These are phyloP conservation scores for Cicer arietinum DNA, from an alignment of 306 rosid genomes.

Conservation along the genomic window DNA sequence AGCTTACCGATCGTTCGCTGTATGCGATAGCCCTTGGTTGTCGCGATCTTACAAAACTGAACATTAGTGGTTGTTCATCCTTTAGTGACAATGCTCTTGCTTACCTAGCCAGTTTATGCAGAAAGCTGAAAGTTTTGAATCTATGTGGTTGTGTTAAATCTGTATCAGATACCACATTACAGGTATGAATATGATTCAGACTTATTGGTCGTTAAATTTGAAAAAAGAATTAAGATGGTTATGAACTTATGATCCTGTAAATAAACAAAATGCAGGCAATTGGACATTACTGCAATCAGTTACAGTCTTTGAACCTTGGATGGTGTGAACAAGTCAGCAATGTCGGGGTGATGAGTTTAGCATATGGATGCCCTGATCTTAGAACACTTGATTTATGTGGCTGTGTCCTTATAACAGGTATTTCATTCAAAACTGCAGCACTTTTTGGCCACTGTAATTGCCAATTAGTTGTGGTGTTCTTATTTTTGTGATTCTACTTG, in stretches of 20 bases:
- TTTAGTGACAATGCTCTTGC: conserved; percentile 79
- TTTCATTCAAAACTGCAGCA: background rate
- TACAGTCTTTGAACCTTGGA: conserved; percentile 81
- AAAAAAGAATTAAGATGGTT: conserved; percentile 15
- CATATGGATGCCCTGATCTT: conserved; percentile 92
- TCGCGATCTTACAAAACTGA: conserved; percentile 62
- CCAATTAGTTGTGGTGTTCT: background rate
- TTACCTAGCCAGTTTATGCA: conserved; percentile 65
- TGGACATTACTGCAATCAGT: conserved; percentile 69
- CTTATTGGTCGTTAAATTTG: background rate
- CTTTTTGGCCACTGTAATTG: background rate
- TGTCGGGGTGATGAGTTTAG: conserved; percentile 83
- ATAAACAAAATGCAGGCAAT: conserved; percentile 66
- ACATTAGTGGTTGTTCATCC: conserved; percentile 82
- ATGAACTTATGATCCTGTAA: conserved; percentile 5
- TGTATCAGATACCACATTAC: conserved; percentile 77
- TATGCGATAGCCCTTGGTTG: conserved; percentile 75
- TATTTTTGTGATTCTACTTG: background rate
- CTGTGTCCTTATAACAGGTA: conserved; percentile 88
- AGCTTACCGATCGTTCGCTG: conserved; percentile 75
- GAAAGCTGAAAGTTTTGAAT: conserved; percentile 66
- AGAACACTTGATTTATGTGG: conserved; percentile 78
- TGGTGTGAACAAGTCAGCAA: conserved; percentile 89
- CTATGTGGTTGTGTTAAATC: conserved; percentile 83
- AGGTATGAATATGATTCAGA: conserved; percentile 51